Conservation (phyloP, 208 protist species). For the Porcisia hertigi region DNA sequence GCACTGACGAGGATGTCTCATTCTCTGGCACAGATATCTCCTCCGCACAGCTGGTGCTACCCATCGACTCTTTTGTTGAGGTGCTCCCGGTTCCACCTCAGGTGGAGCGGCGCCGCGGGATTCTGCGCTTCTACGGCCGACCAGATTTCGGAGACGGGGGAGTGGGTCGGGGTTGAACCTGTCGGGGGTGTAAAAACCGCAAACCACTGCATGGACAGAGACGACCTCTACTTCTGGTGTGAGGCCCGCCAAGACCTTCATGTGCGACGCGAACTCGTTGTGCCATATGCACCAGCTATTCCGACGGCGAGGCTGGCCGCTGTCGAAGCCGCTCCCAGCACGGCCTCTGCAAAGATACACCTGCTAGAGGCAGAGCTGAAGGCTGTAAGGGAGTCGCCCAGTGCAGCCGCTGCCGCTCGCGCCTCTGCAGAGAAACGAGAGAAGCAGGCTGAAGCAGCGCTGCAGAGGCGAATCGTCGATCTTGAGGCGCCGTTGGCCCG, state of each 20-base stretch:
- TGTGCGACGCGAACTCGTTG: conserved; percentile 53
- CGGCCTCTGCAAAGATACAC: conserved; percentile 1
- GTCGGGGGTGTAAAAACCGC: conserved; percentile 37
- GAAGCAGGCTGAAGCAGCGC: conserved; percentile 2
- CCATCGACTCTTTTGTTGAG: conserved; percentile 41
- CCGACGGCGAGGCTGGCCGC: background rate
- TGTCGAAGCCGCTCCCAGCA: background rate
- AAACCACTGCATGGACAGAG: conserved; percentile 58
- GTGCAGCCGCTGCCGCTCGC: background rate
- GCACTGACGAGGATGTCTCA: background rate
- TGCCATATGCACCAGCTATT: conserved; percentile 18
- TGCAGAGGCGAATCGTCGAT: conserved; percentile 3
- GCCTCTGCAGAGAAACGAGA: conserved; percentile 8
- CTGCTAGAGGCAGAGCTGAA: conserved; percentile 17
- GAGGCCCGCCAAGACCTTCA: conserved; percentile 56
- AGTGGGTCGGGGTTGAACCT: conserved; percentile 66
- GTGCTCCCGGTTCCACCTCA: conserved; percentile 41
- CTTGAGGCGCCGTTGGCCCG: background rate
- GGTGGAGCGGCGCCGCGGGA: conserved; percentile 47
- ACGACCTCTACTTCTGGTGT: conserved; percentile 50
- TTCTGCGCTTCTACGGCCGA: conserved; percentile 57
- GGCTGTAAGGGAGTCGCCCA: background rate
- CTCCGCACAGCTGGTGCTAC: conserved; percentile 3
- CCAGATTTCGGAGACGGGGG: conserved; percentile 60
- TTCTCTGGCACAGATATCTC: background rate